Evolutionary conservation across 805 yeast genomes (phyloP).

Genomic region (Diddensiella transvaalensis): DNA sequence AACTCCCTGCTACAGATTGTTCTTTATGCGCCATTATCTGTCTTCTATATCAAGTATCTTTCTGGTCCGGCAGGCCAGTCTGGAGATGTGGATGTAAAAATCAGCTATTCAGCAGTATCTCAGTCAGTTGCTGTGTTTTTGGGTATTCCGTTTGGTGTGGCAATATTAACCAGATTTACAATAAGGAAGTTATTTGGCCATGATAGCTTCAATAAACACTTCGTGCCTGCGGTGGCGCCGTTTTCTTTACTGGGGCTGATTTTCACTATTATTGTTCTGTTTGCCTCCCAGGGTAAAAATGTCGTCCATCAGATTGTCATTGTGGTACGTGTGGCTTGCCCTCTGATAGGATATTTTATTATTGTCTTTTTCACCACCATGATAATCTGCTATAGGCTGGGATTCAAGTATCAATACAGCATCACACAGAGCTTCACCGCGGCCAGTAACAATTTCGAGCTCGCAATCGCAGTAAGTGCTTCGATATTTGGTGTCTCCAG

Average conservation of each 20-base stretch:
- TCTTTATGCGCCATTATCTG: conserved; percentile 50
- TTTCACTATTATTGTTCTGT: conserved; percentile 49
- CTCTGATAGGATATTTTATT: conserved; percentile 46
- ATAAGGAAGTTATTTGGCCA: conserved; percentile 30
- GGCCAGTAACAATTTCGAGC: conserved; percentile 55
- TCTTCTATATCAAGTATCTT: conserved; percentile 47
- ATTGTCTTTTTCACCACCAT: conserved; percentile 46
- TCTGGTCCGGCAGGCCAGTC: neutral
- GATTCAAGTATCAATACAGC: conserved; percentile 36
- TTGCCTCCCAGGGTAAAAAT: conserved; percentile 47
- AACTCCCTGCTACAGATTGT: conserved; percentile 51
- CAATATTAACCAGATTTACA: conserved; percentile 41
- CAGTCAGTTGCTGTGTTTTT: conserved; percentile 49
- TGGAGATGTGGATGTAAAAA: conserved; percentile 8
- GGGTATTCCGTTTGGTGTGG: conserved; percentile 51
- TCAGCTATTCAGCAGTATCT: conserved; percentile 43
- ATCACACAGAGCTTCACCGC: conserved; percentile 55
- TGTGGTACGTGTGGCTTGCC: conserved; percentile 49
- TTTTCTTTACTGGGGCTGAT: conserved; percentile 51
- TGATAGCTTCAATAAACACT: conserved; percentile 33
- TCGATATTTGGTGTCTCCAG: conserved; percentile 51
- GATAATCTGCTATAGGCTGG: conserved; percentile 30
- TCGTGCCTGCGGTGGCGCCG: conserved; percentile 45
- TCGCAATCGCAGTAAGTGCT: conserved; percentile 52
- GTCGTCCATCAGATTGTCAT: conserved; percentile 47